These are phyloP conservation scores for Emiliania huxleyi DNA, from an alignment of 78 protist species.

Conservation along the genomic window DNA sequence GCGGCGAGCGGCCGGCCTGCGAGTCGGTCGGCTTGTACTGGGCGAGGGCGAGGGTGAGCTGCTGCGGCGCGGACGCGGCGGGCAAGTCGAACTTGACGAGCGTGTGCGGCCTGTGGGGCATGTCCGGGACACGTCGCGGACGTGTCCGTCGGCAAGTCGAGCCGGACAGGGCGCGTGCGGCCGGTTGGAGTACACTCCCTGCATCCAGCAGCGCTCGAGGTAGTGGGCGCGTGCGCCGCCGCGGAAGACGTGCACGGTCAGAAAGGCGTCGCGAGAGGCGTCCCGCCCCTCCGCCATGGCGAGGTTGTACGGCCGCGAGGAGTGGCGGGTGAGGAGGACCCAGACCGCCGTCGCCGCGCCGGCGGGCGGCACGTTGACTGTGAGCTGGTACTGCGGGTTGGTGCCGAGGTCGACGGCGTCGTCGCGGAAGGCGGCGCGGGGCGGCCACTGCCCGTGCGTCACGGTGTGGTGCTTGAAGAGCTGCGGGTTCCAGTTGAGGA, in stretches of 20 bases:
- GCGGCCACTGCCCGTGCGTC: not conserved
- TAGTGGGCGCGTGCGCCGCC: not conserved
- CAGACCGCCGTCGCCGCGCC: not conserved
- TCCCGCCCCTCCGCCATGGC: not conserved
- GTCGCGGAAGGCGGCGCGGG: not conserved
- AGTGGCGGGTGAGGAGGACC: slow-evolving; percentile 41
- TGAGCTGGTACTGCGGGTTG: slow-evolving; percentile 26
- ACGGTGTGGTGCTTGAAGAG: not conserved
- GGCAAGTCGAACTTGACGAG: no score
- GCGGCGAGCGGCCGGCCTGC: no score
- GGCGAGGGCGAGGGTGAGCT: not conserved
- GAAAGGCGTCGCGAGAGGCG: not conserved
- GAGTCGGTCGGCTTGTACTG: not conserved
- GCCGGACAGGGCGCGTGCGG: not conserved
- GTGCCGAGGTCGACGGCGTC: not conserved
- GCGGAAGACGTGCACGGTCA: slow-evolving; percentile 23
- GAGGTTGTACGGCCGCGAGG: not conserved
- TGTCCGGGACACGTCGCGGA: not conserved
- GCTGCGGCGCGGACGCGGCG: no score
- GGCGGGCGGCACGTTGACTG: not conserved
- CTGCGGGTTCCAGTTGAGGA: slow-evolving; percentile 44
- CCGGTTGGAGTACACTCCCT: not conserved
- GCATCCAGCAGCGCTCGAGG: not conserved
- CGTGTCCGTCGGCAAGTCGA: not conserved
- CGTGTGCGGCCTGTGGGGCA: no score